Percentiles rank a stretch among this genome's conserved stretches.
Conservation (phyloP, 176 grass and related monocot species). For the Oryza australiensis region DNA sequence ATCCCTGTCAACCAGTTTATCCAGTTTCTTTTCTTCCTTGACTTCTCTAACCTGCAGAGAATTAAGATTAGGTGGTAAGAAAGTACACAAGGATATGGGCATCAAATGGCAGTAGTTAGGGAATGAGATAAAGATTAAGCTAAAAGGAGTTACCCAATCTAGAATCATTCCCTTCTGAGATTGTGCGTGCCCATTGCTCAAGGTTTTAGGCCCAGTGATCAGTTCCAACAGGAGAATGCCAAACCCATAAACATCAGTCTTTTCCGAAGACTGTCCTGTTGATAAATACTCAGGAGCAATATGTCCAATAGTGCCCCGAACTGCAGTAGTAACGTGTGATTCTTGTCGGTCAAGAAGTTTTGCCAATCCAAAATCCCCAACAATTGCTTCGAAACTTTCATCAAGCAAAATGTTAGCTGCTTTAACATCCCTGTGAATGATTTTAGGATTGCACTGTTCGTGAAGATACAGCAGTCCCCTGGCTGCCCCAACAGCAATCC, state of each 20-base stretch:
- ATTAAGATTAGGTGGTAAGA: conserved; percentile 2
- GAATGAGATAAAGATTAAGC: conserved; percentile 3
- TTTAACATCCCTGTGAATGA: conserved; percentile 96
- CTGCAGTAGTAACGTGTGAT: conserved; percentile 93
- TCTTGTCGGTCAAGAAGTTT: conserved; percentile 91
- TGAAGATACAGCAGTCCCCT: conserved; percentile 91
- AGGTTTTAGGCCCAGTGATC: conserved; percentile 82
- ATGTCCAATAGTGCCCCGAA: conserved; percentile 88
- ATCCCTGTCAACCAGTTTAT: conserved; percentile 71
- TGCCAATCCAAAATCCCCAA: conserved; percentile 97
- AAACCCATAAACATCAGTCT: conserved; percentile 97
- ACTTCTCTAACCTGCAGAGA: conserved; percentile 68
- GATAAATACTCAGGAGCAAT: conserved; percentile 99
- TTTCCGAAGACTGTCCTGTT: conserved; percentile 93
- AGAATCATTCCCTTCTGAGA: conserved; percentile 92
- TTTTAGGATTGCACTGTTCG: conserved; percentile 98
- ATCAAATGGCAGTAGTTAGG: background rate
- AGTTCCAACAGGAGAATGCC: conserved; percentile 94
- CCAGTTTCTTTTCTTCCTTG: conserved; percentile 66
- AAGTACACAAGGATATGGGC: background rate
- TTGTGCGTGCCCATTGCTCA: conserved; percentile 71
- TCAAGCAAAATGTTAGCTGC: conserved; percentile 96
- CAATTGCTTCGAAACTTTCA: conserved; percentile 81
- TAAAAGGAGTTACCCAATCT: conserved; percentile 70
- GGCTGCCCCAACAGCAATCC: conserved; percentile 80